Base-by-base conservation (phyloP, 495 filamentous ascomycete species). In the Evernia prunastri region DNA sequence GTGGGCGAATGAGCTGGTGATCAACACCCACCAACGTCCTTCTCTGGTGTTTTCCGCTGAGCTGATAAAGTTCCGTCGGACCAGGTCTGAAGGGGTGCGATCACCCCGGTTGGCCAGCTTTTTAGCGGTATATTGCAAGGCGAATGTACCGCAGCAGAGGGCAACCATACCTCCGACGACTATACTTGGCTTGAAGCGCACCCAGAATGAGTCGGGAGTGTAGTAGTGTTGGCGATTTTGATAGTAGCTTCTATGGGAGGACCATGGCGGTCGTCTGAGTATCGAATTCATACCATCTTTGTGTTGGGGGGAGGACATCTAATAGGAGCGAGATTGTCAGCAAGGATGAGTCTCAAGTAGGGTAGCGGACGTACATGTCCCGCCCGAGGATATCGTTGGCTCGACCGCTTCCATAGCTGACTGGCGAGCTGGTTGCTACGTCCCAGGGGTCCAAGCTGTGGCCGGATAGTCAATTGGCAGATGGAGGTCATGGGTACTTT, bases 1-100 rank as follows among this genome's bases (percentile, higher is more conserved):
- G 29, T 68, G 67, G 29, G 47, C 56, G 10, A 68, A 10, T 4
- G 63, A 63, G 43, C 37, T 56, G 4, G 54, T 68, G 54, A 66
- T 0, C 20, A 68, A 0, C n/a, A 60, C 62, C 59, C 60, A 66
- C 59, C 61, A 68, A 11, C 60, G 54, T 18, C 63, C 59, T 29
- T 42, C 56, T n/a, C 43, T 31, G 20, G 60, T 12, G 42, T 66
- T 66, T 12, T 63, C 17, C 0, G 29, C 10, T 9, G 40, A 61
- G 40, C 35, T 51, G 37, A 68, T 12, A n/a, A 66, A 43, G 51
- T 68, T 56, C 17, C 35, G 29, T 29, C n/a, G 11, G 42, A 66
- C 49, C 25, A 63, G 39, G 36, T 20, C 6, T 4, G 25, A 35
- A 8, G 35, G 59, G 5, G 31, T n/a, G 23, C 0, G 5, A 4